Conservation (phyloP, 2,329 filamentous ascomycete genomes). For the Mycosphaerella arachidis region DNA sequence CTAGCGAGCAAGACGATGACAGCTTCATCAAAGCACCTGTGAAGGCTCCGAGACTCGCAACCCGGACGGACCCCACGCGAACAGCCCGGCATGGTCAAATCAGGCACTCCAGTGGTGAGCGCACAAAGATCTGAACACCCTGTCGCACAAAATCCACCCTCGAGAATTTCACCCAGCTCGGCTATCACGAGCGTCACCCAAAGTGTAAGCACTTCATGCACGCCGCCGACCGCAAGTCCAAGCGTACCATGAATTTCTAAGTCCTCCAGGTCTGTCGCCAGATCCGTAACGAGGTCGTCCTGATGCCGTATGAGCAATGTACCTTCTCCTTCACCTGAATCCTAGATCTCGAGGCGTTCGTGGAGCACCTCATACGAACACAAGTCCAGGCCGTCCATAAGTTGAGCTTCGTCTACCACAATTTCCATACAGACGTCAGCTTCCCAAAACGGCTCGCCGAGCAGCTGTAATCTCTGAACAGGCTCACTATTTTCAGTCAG, state of each 20-base stretch:
- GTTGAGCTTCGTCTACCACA: not conserved
- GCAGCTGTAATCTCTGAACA: too few relatives aligned
- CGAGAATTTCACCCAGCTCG: not conserved
- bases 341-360: not conserved
- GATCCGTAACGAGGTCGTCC: slow-evolving; percentile 4
- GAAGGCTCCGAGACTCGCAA: too few relatives aligned
- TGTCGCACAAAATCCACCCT: too few relatives aligned
- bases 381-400: slow-evolving; percentile 1
- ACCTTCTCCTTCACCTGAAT: slow-evolving; percentile 4
- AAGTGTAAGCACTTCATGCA: not conserved
- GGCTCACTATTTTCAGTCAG: too few relatives aligned
- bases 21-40: too few relatives aligned
- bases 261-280: slow-evolving; percentile 4
- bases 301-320: slow-evolving; percentile 2
- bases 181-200: not conserved
- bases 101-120: too few relatives aligned
- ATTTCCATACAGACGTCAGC: not conserved
- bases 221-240: not conserved
- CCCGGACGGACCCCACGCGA: too few relatives aligned
- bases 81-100: too few relatives aligned
- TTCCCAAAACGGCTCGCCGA: too few relatives aligned
- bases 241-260: not conserved
- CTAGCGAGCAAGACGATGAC: too few relatives aligned
- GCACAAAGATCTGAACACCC: too few relatives aligned
- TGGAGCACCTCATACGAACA: not conserved